phyloP scores from a whole-genome alignment of 164 flowering plant genomes.

The Buxus sempervirens region DNA sequence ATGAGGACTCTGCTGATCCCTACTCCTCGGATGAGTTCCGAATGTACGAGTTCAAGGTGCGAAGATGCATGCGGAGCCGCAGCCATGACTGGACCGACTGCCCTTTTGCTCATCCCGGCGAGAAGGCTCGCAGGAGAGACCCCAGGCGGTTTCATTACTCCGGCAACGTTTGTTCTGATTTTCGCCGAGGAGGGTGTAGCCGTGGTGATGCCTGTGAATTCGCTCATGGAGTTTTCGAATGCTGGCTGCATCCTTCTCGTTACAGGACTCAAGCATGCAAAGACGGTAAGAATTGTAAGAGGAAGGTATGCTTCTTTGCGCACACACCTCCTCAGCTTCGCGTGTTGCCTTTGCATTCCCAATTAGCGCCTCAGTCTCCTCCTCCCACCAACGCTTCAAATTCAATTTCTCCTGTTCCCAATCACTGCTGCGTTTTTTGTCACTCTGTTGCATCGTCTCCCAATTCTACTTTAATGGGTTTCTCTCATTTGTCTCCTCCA shows the following conservation, averaged over 20 bases:
- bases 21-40: conserved; percentile 74
- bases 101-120: conserved; percentile 94
- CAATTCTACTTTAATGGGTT: conserved; percentile 47
- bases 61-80: conserved; percentile 73
- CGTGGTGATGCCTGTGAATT: conserved; percentile 77
- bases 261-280: conserved; percentile 87
- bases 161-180: conserved; percentile 68
- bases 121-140: conserved; percentile 83
- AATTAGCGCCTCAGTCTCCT: neutral
- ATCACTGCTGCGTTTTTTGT: conserved; percentile 36
- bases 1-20: conserved; percentile 29
- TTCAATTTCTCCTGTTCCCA: neutral
- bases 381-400: neutral
- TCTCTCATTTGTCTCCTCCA: conserved; percentile 43
- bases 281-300: conserved; percentile 64
- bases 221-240: conserved; percentile 89
- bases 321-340: conserved; percentile 76
- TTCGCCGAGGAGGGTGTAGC: conserved; percentile 53
- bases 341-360: conserved; percentile 19
- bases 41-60: conserved; percentile 86
- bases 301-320: conserved; percentile 89
- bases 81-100: conserved; percentile 98
- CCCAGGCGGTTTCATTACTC: conserved; percentile 66
- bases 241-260: conserved; percentile 87
- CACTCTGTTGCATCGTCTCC: conserved; percentile 37